Percentiles rank a stretch among this genome's conserved stretches.
Evolutionary conservation across 2,329 filamentous ascomycete genomes (phyloP).

Genomic region (Escovopsis sp.): DNA sequence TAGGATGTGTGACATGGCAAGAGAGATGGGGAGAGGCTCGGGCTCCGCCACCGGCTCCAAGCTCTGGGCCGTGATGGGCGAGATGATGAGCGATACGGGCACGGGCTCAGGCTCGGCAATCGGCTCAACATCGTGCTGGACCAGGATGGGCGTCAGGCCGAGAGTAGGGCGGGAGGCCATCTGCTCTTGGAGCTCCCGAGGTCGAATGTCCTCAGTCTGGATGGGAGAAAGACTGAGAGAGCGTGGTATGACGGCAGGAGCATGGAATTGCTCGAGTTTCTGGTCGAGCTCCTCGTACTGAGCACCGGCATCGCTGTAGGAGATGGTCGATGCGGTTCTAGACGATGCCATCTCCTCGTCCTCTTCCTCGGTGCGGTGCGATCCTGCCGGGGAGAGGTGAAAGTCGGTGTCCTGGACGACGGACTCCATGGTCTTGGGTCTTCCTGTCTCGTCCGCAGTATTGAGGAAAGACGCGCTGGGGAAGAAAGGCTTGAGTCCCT

Average conservation of each 20-base stretch:
- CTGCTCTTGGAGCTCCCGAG: constrained; percentile 21
- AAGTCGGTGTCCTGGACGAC: constrained; percentile 17
- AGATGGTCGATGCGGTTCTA: constrained; percentile 30
- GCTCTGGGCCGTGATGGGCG: constrained; percentile 19
- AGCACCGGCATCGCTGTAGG: constrained; percentile 37
- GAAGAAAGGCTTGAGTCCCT: constrained; percentile 4
- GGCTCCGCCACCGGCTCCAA: constrained; percentile 25
- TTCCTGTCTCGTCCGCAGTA: constrained; percentile 13
- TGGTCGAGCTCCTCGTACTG: constrained; percentile 37
- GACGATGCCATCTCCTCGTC: constrained; percentile 14
- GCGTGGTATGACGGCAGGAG: constrained; percentile 14
- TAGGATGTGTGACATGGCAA: constrained; percentile 17
- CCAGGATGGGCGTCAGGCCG: constrained; percentile 18
- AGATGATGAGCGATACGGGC: constrained; percentile 12
- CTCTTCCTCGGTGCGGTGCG: constrained; percentile 13
- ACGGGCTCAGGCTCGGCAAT: constrained; percentile 16
- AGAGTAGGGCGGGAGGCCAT: constrained; percentile 14
- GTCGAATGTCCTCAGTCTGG: constrained; percentile 28
- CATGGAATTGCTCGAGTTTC: constrained; percentile 37
- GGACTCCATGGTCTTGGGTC: constrained; percentile 28
- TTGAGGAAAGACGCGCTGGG: constrained; percentile 10
- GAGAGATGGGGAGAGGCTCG: constrained; percentile 6
- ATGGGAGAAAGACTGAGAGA: constrained; percentile 29
- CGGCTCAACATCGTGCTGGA: constrained; percentile 24
- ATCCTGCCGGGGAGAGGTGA: constrained; percentile 7